Evolutionary conservation across 2,329 filamentous ascomycete genomes (phyloP), one percentile per base, ranked within the genome.

Genomic region (Beauveria sp.): DNA sequence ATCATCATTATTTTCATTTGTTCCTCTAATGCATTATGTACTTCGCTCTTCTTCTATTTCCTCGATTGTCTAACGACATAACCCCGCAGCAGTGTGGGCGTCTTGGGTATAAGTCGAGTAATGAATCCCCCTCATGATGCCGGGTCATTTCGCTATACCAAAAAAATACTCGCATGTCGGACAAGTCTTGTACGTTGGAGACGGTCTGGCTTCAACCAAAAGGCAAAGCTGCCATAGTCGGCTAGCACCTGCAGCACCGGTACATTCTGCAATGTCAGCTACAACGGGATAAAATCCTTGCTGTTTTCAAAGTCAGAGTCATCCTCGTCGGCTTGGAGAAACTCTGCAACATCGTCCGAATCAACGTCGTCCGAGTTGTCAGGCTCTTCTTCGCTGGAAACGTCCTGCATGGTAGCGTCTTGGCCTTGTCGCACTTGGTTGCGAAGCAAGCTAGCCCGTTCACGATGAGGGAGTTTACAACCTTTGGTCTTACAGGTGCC

Each of bases 401-500:
- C 67, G 70, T 94, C 90, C 69, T 81, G 86, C 71, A 81, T 80
- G 64, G 83, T 79, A 50, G 82, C 80, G 62, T 83, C 79, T 55
- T 76, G 74, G 62, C 83, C 79, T 56, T 75, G 74, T 76, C 67
- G 81, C 79, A 73, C 83, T 84, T 73, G 84, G 72, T 88, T 87
- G 70, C 91, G 89, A 69, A 88, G 81, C 71, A 87, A 79, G 79
- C 90, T 92, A 71, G 92, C 92, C 75, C 90, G 87, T 77, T 94
- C 90, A 72, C 93, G 85, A 76, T 99, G 94, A 63, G 86, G 89
- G 59, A 96, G 83, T 72, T 88, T 89, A 79, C 93, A 97, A 66
- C 87, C 86, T 75, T 87, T 86, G 72, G 84, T 86, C 72, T 86
- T 86, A 84, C 94, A 99, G 64, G 81, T 79, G 69, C 93, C 93